phyloP scores from a whole-genome alignment of 495 filamentous ascomycete genomes.

The Penicillium canescens region DNA sequence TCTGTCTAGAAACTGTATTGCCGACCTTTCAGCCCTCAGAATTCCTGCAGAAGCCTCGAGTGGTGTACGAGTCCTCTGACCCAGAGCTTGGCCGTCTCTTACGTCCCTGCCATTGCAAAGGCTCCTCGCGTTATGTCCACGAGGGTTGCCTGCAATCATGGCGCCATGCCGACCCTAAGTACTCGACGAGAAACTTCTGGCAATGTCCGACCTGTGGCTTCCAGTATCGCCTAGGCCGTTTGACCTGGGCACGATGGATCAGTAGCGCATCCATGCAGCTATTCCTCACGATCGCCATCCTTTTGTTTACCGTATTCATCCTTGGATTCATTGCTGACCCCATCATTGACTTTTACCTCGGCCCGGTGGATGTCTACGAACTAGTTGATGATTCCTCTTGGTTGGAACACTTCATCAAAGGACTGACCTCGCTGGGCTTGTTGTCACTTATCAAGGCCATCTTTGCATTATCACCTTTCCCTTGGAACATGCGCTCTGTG shows the following conservation, averaged over 20 bases:
- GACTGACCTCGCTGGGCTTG: slow-evolving; percentile 78
- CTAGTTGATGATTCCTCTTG: slow-evolving; percentile 55
- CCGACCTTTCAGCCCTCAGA: slow-evolving; percentile 72
- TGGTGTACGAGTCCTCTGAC: slow-evolving; percentile 73
- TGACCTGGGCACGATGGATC: slow-evolving; percentile 74
- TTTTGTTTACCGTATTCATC: slow-evolving; percentile 69
- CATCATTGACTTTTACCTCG: slow-evolving; percentile 84
- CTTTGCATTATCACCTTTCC: slow-evolving; percentile 69
- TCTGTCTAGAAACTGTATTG: slow-evolving; percentile 83
- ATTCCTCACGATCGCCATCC: slow-evolving; percentile 65
- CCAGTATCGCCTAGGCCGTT: slow-evolving; percentile 75
- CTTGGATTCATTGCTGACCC: slow-evolving; percentile 92
- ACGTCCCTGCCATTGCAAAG: slow-evolving; percentile 90
- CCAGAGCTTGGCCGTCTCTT: slow-evolving; percentile 80
- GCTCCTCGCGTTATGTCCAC: slow-evolving; percentile 90
- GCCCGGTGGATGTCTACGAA: slow-evolving; percentile 58
- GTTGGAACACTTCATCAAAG: slow-evolving; percentile 84
- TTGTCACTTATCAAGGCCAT: slow-evolving; percentile 83
- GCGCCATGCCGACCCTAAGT: slow-evolving; percentile 72
- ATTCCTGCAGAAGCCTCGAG: slow-evolving; percentile 62
- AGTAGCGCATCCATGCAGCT: slow-evolving; percentile 66
- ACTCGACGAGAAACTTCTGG: slow-evolving; percentile 72
- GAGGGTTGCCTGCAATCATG: slow-evolving; percentile 88
- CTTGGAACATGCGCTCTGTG: slow-evolving; percentile 63
- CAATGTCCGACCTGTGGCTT: slow-evolving; percentile 88